These are phyloP conservation scores for Zalerion maritima DNA, from an alignment of 495 filamentous ascomycete genomes.

Conservation along the genomic window DNA sequence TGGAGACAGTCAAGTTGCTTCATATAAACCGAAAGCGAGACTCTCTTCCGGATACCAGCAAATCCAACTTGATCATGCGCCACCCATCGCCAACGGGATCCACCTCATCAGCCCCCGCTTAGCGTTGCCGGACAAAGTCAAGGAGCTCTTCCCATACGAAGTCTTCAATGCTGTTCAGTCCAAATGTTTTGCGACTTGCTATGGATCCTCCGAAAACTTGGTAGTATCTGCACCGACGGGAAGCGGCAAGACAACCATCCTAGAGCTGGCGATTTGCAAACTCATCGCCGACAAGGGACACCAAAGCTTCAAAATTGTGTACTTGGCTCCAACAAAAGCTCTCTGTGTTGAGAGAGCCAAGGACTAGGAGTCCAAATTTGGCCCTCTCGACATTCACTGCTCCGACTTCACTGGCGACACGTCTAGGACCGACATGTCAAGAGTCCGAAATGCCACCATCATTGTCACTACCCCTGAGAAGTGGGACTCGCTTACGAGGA, in stretches of 20 bases:
- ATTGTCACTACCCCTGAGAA: conserved; percentile 97
- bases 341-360: conserved; percentile 68
- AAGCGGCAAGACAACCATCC: conserved; percentile 81
- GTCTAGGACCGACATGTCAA: conserved; percentile 53
- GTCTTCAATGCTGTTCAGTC: conserved; percentile 90
- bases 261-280: conserved; percentile 85
- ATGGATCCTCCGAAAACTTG: conserved; percentile 63
- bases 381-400: conserved; percentile 56
- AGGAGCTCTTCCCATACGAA: conserved; percentile 61
- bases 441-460: conserved; percentile 69
- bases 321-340: conserved; percentile 89
- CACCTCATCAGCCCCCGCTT: conserved; percentile 52
- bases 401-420: conserved; percentile 90
- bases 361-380: conserved; percentile 83
- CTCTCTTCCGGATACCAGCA: too few species aligned
- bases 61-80: conserved; percentile 9
- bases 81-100: conserved; percentile 45
- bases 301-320: conserved; percentile 79
- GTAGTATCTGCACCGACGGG: conserved; percentile 86
- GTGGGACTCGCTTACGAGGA: conserved; percentile 94
- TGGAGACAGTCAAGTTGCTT: too few species aligned
- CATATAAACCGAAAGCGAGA: too few species aligned
- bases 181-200: conserved; percentile 63
- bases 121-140: conserved; percentile 63
- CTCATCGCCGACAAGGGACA: conserved; percentile 46